Evolutionary conservation across 805 yeast species (phyloP).

Genomic region (Yamadazyma kitorensis): DNA sequence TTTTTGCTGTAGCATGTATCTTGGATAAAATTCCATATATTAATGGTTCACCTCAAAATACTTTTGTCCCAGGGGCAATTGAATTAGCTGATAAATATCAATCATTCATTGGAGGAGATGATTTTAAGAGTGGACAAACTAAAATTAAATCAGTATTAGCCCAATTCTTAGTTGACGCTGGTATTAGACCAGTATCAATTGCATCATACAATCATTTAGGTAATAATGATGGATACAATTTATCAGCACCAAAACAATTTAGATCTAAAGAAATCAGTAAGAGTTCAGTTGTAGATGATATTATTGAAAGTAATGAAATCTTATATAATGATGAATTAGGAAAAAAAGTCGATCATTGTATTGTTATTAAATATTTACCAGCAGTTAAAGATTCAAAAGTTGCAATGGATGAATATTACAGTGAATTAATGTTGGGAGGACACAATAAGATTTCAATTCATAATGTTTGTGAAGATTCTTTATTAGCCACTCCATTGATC

Average conservation of each 20-base stretch:
- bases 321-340: conserved; percentile 81
- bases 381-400: conserved; percentile 97
- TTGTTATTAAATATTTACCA: conserved; percentile 88
- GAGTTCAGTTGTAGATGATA: conserved; percentile 90
- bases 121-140: conserved; percentile 95
- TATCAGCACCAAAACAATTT: conserved; percentile 90
- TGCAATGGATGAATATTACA: conserved; percentile 97
- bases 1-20: conserved; percentile 91
- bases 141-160: conserved; percentile 95
- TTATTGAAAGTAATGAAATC: conserved; percentile 81
- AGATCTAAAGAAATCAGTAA: conserved; percentile 94
- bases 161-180: conserved; percentile 94
- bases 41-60: conserved; percentile 96
- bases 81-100: conserved; percentile 79
- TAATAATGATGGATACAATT: conserved; percentile 91
- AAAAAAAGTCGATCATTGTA: conserved; percentile 83
- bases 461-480: conserved; percentile 94
- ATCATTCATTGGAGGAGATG: conserved; percentile 92
- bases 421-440: conserved; percentile 96
- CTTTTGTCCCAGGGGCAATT: conserved; percentile 93
- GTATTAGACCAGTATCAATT: conserved; percentile 90
- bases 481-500: conserved; percentile 91
- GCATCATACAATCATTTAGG: conserved; percentile 97
- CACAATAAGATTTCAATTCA: conserved; percentile 92
- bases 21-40: conserved; percentile 86